phyloP scores from a whole-genome alignment of 2,329 filamentous ascomycete genomes.

The Colletotrichum sansevieriae region DNA sequence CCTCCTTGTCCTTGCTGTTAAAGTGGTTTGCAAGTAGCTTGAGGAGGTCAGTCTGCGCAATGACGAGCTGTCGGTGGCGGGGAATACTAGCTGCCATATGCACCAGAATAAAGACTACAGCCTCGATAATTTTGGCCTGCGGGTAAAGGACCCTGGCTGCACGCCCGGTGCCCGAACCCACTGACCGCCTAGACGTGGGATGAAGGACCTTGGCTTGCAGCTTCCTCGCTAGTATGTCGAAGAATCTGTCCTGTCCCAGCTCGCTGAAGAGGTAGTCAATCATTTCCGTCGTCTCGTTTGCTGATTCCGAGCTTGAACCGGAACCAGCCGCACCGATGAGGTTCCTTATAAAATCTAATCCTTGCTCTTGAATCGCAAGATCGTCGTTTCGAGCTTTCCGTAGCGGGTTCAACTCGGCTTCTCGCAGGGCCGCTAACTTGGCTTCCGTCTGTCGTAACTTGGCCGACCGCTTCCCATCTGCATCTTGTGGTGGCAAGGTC shows the following conservation, averaged over 20 bases:
- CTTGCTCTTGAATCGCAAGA: slow-evolving; percentile 89
- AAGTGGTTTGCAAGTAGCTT: slow-evolving; percentile 80
- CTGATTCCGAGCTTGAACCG: slow-evolving; percentile 63
- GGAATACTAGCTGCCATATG: slow-evolving; percentile 89
- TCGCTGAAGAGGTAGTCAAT: slow-evolving; percentile 85
- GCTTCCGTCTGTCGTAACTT: slow-evolving; percentile 64
- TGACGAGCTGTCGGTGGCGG: slow-evolving; percentile 81
- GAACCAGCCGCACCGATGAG: slow-evolving; percentile 75
- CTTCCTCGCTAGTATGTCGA: slow-evolving; percentile 85
- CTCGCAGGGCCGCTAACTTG: slow-evolving; percentile 66
- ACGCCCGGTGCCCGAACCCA: slow-evolving; percentile 39
- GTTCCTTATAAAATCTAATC: slow-evolving; percentile 90
- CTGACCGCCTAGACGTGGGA: slow-evolving; percentile 61
- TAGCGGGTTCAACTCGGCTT: slow-evolving; percentile 76
- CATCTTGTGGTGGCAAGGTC: slow-evolving; percentile 39
- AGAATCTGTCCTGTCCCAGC: slow-evolving; percentile 82
- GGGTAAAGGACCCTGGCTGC: slow-evolving; percentile 68
- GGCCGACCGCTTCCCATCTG: slow-evolving; percentile 49
- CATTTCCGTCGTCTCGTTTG: slow-evolving; percentile 74
- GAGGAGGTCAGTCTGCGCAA: slow-evolving; percentile 82
- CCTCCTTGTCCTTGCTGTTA: slow-evolving; percentile 76
- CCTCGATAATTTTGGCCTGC: slow-evolving; percentile 78
- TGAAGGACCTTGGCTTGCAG: slow-evolving; percentile 73
- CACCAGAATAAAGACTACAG: slow-evolving; percentile 85
- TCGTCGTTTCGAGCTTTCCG: slow-evolving; percentile 82